phyloP scores from a whole-genome alignment of 1,284 basidiomycete species.

The Paramarasmius palmivorus region DNA sequence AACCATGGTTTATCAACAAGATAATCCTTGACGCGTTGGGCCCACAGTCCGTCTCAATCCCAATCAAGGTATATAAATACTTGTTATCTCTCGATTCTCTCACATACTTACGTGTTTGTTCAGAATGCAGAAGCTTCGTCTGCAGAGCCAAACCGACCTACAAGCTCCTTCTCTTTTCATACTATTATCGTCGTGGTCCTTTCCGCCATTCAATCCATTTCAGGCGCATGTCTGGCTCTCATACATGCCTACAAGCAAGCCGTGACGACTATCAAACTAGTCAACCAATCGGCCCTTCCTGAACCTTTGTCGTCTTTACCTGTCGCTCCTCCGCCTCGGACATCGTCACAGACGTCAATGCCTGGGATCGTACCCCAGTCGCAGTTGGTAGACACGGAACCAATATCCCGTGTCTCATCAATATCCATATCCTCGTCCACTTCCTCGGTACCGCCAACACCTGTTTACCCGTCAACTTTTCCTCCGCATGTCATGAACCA shows the following conservation, averaged over 20 bases:
- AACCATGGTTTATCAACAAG: constrained; percentile 83
- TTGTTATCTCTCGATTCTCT: not conserved
- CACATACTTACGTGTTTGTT: not conserved
- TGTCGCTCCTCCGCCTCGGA: constrained; percentile 18
- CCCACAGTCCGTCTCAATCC: constrained; percentile 28
- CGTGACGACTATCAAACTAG: constrained; percentile 61
- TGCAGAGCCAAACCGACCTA: constrained; percentile 15
- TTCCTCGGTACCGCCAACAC: constrained; percentile 11
- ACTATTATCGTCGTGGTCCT: constrained; percentile 64
- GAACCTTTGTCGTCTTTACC: no score
- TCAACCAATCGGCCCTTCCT: constrained; percentile 48
- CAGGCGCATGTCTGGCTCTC: constrained; percentile 63
- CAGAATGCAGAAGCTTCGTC: not conserved
- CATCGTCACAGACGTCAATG: not conserved
- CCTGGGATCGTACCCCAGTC: constrained; percentile 12
- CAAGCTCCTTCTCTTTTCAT: constrained; percentile 53
- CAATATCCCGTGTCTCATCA: constrained; percentile 4
- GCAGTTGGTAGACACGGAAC: not conserved
- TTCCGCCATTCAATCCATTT: constrained; percentile 71
- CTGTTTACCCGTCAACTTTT: constrained; percentile 12
- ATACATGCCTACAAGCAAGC: constrained; percentile 69
- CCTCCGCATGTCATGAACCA: constrained; percentile 5
- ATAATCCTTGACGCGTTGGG: constrained; percentile 62
- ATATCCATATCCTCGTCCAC: constrained; percentile 20
- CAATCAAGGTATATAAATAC: constrained; percentile 31